Evolutionary conservation across 202 grass and related monocot genomes (phyloP), one percentile per base, ranked within the genome.

Genomic region (Cymbopogon flexuosus): DNA sequence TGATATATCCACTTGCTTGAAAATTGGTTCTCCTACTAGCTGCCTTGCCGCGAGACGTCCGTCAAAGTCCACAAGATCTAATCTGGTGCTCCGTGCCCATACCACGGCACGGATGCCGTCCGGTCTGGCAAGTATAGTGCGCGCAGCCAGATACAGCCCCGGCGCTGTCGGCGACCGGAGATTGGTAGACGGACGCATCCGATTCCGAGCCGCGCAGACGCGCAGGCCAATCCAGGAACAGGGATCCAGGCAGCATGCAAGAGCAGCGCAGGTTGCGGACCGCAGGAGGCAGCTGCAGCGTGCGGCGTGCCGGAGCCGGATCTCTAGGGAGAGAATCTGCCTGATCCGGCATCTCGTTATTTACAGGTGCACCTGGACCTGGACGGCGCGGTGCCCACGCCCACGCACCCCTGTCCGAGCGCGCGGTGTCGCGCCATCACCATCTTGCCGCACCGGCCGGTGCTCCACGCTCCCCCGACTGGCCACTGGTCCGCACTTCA

Each of bases 271-370:
- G 35, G 35, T 4, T 36, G 45, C 45, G 56, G 37, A 29, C 45
- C 27, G 27, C 27, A 27, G 27, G 27, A 22, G 31, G 51, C 8
- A 7, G 51, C 60, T 6, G 66, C 60, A 6, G 66, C 14, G 59
- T 75, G 70, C 35, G 51, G 70, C 57, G 77, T 75, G 62, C 84
- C 72, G 40, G 63, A 76, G 22, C n/a, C 56, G 41, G 84, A 70
- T 70, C 64, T 63, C 47, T 42, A 81, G 63, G 63, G 16, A 21
- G 2, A 36, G 37, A 6, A 1, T 27, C 27, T 27, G 27, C 27
- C 27, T 27, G 27, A 35, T n/a, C 29, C 29, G 5, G 11, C 9
- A 15, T 3, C 47, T 13, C 24, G 9, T 35, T 5, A n/a, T 57
- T 57, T 56, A 5, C 67, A 31, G 65, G 57, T 14, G 46, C 13